A percentile compares a stretch with the other conserved stretches of the same genome.
Conservation (phyloP, 2,329 filamentous ascomycete genomes). For the Ophiostoma perfectum region DNA sequence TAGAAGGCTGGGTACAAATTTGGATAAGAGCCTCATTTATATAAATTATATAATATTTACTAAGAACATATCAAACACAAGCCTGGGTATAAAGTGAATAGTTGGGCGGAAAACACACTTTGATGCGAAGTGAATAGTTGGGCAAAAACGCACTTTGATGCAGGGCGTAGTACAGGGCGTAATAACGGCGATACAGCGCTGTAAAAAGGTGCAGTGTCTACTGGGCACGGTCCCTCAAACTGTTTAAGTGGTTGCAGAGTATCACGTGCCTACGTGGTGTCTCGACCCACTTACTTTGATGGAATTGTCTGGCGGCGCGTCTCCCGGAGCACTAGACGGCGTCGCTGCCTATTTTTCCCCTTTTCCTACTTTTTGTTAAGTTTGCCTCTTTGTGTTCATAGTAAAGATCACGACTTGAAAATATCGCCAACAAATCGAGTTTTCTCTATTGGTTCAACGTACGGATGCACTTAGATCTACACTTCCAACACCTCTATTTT, state of each 20-base stretch:
- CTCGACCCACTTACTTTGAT: neutral
- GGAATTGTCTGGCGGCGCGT: constrained; percentile 17
- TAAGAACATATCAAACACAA: too few relatives aligned
- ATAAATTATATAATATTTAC: neutral
- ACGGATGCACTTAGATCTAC: too few relatives aligned
- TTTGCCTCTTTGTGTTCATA: neutral
- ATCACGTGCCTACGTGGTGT: constrained; percentile 4
- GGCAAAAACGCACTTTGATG: too few relatives aligned
- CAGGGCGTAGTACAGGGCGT: neutral
- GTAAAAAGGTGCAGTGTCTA: neutral
- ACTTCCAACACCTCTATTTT: too few relatives aligned
- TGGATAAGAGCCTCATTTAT: neutral
- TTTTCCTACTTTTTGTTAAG: constrained; percentile 6
- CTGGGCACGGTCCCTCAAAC: too few relatives aligned
- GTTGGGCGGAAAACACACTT: neutral
- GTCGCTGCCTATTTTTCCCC: constrained; percentile 15
- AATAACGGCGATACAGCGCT: neutral
- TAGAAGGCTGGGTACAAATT: neutral
- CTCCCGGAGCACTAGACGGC: constrained; percentile 14
- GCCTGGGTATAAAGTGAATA: neutral
- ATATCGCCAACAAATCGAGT: neutral
- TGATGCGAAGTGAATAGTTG: neutral
- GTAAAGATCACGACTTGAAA: neutral
- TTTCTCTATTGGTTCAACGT: too few relatives aligned
- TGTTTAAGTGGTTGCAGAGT: neutral